Evolutionary conservation across 1,284 basidiomycete species (phyloP).

Genomic region (Rhodotorula sp.): DNA sequence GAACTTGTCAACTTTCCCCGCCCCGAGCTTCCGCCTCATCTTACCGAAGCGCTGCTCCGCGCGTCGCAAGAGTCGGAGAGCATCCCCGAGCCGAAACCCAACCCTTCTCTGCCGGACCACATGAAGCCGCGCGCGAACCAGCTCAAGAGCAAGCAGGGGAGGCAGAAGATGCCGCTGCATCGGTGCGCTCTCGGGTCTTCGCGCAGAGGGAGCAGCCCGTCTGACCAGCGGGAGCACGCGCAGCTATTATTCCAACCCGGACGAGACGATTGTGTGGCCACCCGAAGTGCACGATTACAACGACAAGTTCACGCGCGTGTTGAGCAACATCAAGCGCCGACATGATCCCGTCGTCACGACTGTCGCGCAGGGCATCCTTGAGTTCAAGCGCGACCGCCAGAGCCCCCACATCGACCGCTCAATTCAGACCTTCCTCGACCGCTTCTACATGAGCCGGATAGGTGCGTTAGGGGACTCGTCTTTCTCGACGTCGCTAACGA

Average conservation of each 20-base stretch:
- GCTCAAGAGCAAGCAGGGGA: slow-evolving; percentile 28
- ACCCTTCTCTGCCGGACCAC: slow-evolving; percentile 62
- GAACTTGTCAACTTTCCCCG: slow-evolving; percentile 83
- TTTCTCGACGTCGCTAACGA: background rate
- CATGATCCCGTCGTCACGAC: slow-evolving; percentile 98
- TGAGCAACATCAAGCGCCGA: slow-evolving; percentile 88
- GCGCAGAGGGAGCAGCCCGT: no score
- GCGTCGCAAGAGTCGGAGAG: slow-evolving; percentile 37
- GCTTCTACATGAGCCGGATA: slow-evolving; percentile 97
- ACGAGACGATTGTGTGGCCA: slow-evolving; percentile 71
- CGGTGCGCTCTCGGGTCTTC: slow-evolving; percentile 32
- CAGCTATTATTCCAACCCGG: slow-evolving; percentile 82
- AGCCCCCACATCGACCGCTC: slow-evolving; percentile 72
- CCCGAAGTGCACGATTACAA: slow-evolving; percentile 95
- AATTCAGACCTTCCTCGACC: slow-evolving; percentile 89
- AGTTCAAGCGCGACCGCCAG: slow-evolving; percentile 61
- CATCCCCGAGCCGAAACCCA: slow-evolving; percentile 62
- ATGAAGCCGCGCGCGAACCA: slow-evolving; percentile 42
- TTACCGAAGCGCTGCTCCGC: slow-evolving; percentile 64
- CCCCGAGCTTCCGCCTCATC: slow-evolving; percentile 66
- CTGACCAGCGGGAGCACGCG: background rate
- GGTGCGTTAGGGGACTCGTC: slow-evolving; percentile 52
- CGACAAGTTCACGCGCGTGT: slow-evolving; percentile 78
- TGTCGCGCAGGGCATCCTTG: slow-evolving; percentile 76
- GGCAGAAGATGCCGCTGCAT: slow-evolving; percentile 33